Base-by-base conservation (phyloP, 768 basidiomycete species). In the Exidia glandulosa region DNA sequence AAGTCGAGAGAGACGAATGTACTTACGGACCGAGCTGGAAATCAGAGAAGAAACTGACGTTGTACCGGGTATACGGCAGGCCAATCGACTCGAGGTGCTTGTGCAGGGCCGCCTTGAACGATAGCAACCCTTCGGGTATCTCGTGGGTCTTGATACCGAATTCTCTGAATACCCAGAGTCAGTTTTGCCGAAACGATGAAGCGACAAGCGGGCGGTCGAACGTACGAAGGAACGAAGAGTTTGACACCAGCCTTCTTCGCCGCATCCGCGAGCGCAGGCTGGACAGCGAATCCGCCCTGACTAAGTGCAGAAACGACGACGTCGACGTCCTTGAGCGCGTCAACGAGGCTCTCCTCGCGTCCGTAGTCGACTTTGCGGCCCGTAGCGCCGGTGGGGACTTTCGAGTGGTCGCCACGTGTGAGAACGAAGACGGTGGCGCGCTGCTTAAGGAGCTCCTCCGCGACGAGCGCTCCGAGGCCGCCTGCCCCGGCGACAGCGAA, bases 401-500 rank as follows among this genome's bases (percentile, higher is more conserved):
- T 37, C 10, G 36, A 37, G 10, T 9, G 36, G 19, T 9, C 36
- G 19, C 10, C 19, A 9, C 36, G 36, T 19, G 36, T 19, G 19
- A 37, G 36, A 9, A 37, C 36, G 36, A 37, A 9, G 36, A 37
- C 36, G 10, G 9, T 19, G 9, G 19, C 36, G 9, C 36, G 10
- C 19, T 19, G 30, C 31, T 30, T 34, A 23, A 34, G 19, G 32
- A 63, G 59, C 6, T 54, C 50, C 2, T 52, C 25, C 32, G 48
- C 47, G 47, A 63, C 23, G 57, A 55, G 48, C n/a, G 45, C 19
- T 1, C 63, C 63, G 25, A 63, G 45, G n/a, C 16, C 34, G 58
- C 63, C 63, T 2, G 56, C 56, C 2, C 63, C 63, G 32, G 57
- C 58, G 63, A 63, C 36, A 16, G 58, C 63, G 57, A 63, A 60